Percentiles rank a stretch among this genome's conserved stretches.
These are phyloP conservation scores for Russula foetens DNA, from an alignment of 768 basidiomycete species.

Conservation along the genomic window DNA sequence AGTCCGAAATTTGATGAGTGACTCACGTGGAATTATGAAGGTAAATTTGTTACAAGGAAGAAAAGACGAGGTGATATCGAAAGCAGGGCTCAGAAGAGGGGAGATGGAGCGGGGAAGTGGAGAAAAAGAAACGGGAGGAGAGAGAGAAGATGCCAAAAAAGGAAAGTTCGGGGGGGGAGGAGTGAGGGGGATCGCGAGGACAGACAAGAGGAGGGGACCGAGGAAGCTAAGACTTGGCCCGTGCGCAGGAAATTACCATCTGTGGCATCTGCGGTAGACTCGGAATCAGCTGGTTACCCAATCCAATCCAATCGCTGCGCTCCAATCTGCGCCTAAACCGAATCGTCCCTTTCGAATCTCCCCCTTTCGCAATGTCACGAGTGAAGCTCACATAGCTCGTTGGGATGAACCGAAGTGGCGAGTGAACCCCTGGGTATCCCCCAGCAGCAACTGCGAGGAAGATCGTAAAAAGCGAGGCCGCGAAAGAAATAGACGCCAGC, in stretches of 20 bases:
- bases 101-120: background rate
- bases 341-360: background rate
- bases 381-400: background rate
- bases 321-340: background rate
- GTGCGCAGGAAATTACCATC: conserved; percentile 19
- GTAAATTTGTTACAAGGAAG: background rate
- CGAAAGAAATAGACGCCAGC: background rate
- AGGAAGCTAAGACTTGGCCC: conserved; percentile 11
- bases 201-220: background rate
- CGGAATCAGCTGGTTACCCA: conserved; percentile 8
- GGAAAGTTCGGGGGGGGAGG: conserved; percentile 26
- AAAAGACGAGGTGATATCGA: background rate
- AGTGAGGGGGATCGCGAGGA: conserved; percentile 16
- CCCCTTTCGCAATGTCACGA: background rate
- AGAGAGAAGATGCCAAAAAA: conserved; percentile 25
- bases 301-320: background rate
- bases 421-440: background rate
- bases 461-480: background rate
- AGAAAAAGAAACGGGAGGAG: conserved; percentile 11
- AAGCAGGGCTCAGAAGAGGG: background rate
- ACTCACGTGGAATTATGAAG: background rate
- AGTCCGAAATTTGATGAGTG: background rate
- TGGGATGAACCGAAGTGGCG: background rate
- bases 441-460: background rate
- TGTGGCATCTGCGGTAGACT: background rate